Percentiles rank a stretch among this genome's conserved stretches.
These are phyloP conservation scores for Jasminum sambac DNA, from an alignment of 257 asterid genomes.

Conservation along the genomic window DNA sequence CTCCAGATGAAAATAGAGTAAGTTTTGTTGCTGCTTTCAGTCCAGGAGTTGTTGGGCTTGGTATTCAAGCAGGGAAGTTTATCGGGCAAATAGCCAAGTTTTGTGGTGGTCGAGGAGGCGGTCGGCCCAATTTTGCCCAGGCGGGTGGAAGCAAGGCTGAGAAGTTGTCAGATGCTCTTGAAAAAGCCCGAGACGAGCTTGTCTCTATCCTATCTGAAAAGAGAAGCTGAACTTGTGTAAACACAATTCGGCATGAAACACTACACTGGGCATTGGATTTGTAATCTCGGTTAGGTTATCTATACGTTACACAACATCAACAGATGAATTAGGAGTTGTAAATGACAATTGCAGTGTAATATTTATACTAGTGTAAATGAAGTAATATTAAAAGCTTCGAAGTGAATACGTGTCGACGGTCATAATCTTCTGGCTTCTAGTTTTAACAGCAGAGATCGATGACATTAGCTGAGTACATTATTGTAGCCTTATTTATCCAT, in stretches of 20 bases:
- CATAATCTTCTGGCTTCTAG: not conserved
- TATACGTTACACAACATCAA: not conserved
- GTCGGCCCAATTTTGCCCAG: conserved; percentile 88
- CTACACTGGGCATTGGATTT: not conserved
- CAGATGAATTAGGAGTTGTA: not conserved
- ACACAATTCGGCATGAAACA: not conserved
- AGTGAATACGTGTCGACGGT: too few species aligned
- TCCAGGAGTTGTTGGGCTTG: conserved; percentile 74
- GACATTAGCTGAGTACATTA: too few species aligned
- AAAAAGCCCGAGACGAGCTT: conserved; percentile 71
- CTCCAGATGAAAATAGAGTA: conserved; percentile 75
- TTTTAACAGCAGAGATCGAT: too few species aligned
- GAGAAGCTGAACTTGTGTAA: conserved; percentile 26
- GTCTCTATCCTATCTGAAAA: conserved; percentile 47
- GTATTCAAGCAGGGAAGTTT: conserved; percentile 83
- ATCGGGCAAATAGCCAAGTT: conserved; percentile 79
- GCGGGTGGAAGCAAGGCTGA: conserved; percentile 95
- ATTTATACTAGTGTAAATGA: not conserved
- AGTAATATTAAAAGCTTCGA: not conserved
- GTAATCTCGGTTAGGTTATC: not conserved
- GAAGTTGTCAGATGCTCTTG: conserved; percentile 65
- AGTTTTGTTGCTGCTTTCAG: conserved; percentile 77
- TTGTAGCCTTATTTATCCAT: too few species aligned
- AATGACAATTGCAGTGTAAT: not conserved
- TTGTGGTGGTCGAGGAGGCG: conserved; percentile 97